Base-by-base conservation (phyloP, 129 eudicot species). In the Centaurea solstitialis region DNA sequence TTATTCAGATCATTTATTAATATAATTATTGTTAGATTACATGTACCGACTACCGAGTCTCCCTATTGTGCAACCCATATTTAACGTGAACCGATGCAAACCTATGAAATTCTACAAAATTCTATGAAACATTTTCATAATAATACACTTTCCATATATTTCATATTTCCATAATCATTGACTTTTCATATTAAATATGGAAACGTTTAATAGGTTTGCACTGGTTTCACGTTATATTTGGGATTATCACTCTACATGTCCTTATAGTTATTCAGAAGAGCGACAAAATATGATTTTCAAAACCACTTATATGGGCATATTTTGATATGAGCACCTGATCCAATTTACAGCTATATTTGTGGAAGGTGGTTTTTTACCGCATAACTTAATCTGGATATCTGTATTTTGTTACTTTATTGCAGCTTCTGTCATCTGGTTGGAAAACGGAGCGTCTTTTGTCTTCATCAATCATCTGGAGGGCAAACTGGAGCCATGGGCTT, bases 381-480 rank as follows among this genome's bases (percentile, higher is more conserved):
- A 21, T 20, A 57, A 72, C 4, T 24, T 61, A 22, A 59, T 50
- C 84, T 80, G 68, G 75, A 43, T 64, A 10, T 65, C 26, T 67
- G 41, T 9, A 13, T 33, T 15, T 73, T 26, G 39, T 70, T 9
- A 59, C 30, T 10, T 39, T 28, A 75, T 70, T 82, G 78, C 97
- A 96, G 99, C 93, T 96, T 72, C 94, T 82, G 69, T 88, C 92
- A 15, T 87, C 83, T 33, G 93, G 95, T 17, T 96, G 99, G 99
- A 96, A 89, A 83, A 88, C 87, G 4, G 99, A 91, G 80, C 94
- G 99, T 15, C 92, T 96, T 57, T 78, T 93, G 85, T 83, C 93
- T 73, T 90, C 96, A 41, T 89, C 99, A n/a, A 89, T 96, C 61
- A 83, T 81, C 22, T 96, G 99, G 99, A 96, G 91, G 81, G 99